Percentiles rank a stretch among this genome's conserved stretches.
These are phyloP conservation scores for Miscanthus sacchariflorus DNA, from an alignment of 202 grass and related monocot species.

Conservation along the genomic window DNA sequence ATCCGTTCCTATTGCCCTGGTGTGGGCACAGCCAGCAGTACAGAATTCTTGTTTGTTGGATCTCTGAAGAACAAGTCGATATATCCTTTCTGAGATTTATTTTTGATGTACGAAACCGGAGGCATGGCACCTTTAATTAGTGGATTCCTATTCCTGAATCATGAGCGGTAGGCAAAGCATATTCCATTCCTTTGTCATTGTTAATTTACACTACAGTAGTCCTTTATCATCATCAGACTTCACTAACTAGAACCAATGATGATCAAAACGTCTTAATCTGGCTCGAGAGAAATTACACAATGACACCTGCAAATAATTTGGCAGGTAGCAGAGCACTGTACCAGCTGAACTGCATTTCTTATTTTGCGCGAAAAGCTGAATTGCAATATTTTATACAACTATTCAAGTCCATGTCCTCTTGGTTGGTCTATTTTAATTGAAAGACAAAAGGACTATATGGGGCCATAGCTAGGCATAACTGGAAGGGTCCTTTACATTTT, in stretches of 20 bases:
- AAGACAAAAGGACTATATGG: slow-evolving; percentile 11
- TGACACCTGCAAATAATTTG: slow-evolving; percentile 18
- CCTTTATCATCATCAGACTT: slow-evolving; percentile 40
- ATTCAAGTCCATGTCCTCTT: slow-evolving; percentile 1
- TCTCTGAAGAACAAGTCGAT: background rate
- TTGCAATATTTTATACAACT: slow-evolving; percentile 21
- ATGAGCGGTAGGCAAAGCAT: slow-evolving; percentile 36
- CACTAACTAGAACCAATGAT: slow-evolving; percentile 22
- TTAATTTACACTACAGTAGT: background rate
- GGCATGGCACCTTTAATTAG: slow-evolving; percentile 36
- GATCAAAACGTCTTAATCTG: slow-evolving; percentile 6
- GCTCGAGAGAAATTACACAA: background rate
- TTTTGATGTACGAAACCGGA: slow-evolving; percentile 19
- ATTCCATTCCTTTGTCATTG: slow-evolving; percentile 40
- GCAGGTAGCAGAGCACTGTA: background rate
- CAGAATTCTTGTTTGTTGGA: background rate
- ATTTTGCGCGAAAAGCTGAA: background rate
- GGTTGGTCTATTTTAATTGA: background rate
- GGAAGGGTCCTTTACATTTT: slow-evolving; percentile 41
- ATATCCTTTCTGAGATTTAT: slow-evolving; percentile 16
- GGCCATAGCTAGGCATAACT: slow-evolving; percentile 8
- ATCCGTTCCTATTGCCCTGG: background rate
- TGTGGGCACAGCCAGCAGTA: background rate
- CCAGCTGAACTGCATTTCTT: background rate
- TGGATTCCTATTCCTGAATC: slow-evolving; percentile 46